phyloP scores from a whole-genome alignment of 352 stramenopile genomes.

The Phytophthora citricola region DNA sequence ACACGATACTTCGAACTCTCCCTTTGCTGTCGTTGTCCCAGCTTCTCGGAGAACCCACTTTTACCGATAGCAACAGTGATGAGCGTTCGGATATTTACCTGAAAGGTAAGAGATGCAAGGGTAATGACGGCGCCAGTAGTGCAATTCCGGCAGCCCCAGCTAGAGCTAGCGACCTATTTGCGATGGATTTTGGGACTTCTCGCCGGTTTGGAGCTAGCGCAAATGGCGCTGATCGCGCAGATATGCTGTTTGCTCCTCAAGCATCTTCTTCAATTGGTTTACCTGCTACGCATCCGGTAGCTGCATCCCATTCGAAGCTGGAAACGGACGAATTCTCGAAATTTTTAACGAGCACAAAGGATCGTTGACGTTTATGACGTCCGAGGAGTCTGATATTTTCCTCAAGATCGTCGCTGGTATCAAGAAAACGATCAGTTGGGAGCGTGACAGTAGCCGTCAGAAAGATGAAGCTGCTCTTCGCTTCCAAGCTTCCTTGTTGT shows the following conservation, averaged over 20 bases:
- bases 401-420: slow-evolving; percentile 55
- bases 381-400: slow-evolving; percentile 51
- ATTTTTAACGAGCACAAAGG: slow-evolving; percentile 70
- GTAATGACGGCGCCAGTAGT: slow-evolving; percentile 1
- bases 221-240: slow-evolving; percentile 47
- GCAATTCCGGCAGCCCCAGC: slow-evolving; percentile 35
- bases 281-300: not conserved
- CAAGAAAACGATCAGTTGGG: slow-evolving; percentile 68
- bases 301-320: slow-evolving; percentile 35
- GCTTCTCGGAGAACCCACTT: slow-evolving; percentile 42
- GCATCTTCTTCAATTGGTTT: slow-evolving; percentile 11
- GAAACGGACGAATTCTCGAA: slow-evolving; percentile 46
- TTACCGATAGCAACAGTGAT: slow-evolving; percentile 32
- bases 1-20: slow-evolving; percentile 51
- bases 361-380: slow-evolving; percentile 60
- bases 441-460: slow-evolving; percentile 51
- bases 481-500: slow-evolving; percentile 76
- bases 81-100: slow-evolving; percentile 56
- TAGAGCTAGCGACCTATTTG: slow-evolving; percentile 77
- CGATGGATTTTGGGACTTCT: slow-evolving; percentile 59
- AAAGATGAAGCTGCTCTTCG: slow-evolving; percentile 81
- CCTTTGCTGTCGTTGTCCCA: slow-evolving; percentile 61
- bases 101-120: slow-evolving; percentile 40
- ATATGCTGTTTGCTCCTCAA: slow-evolving; percentile 63
- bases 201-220: slow-evolving; percentile 33